A percentile compares a stretch with the other conserved stretches of the same genome.
phyloP scores from a whole-genome alignment of 495 filamentous ascomycete genomes.

The Cudoniella acicularis region DNA sequence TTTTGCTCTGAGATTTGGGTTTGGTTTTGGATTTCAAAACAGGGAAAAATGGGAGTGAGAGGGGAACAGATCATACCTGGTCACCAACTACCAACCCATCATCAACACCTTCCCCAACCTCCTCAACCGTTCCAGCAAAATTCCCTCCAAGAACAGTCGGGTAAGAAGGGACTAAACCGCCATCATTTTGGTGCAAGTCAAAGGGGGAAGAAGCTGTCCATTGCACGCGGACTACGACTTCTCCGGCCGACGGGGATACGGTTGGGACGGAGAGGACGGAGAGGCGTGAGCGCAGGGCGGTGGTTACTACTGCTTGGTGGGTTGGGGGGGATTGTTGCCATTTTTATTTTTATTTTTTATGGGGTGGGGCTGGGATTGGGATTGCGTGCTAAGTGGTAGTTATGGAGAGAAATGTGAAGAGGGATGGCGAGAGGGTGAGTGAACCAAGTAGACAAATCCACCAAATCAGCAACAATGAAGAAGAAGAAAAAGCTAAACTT shows the following conservation, averaged over 20 bases:
- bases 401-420: no score
- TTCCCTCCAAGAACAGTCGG: conserved; percentile 36
- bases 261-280: conserved; percentile 34
- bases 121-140: conserved; percentile 41
- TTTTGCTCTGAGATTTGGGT: neutral
- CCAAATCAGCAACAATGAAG: no score
- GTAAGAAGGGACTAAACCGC: conserved; percentile 40
- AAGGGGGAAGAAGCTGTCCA: conserved; percentile 52
- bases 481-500: no score
- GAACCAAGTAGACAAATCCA: no score
- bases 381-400: no score
- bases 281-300: conserved; percentile 32
- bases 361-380: no score
- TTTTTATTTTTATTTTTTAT: no score
- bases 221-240: conserved; percentile 38
- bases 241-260: conserved; percentile 31
- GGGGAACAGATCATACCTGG: no score
- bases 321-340: no score
- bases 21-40: neutral
- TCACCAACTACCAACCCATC: conserved; percentile 38
- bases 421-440: no score
- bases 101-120: conserved; percentile 37
- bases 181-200: conserved; percentile 51
- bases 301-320: conserved; percentile 39
- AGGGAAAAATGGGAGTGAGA: no score